Evolutionary conservation across 1,139 yeast genomes (phyloP), one percentile per base, ranked within the genome.

Genomic region (Diutina sp.): DNA sequence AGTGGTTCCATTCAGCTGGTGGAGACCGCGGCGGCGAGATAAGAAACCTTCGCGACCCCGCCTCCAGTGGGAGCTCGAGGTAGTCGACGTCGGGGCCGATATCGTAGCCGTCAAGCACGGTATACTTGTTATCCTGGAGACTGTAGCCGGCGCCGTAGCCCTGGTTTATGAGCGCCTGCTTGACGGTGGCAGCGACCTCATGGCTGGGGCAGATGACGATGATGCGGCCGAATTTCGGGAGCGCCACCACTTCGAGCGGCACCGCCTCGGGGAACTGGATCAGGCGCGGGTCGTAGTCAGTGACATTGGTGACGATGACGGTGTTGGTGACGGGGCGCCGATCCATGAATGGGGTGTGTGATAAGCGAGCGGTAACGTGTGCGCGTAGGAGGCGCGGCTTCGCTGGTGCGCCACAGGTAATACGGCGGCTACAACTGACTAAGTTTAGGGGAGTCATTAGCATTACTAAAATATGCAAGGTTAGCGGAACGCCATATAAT

Each of bases 1-100:
- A 76, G 58, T 74, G 73, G 60, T 75, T 72, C 80, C 80, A 76
- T 56, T 73, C 80, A 0, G 74, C 65, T 1, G 76, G 79, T 0
- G 80, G 80, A 8, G 78, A 74, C n/a, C 72, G 61, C 6, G 80
- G 80, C 0, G 80, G 80, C 30, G 78, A 74, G 32, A 76, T 76
- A 56, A 76, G 72, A 58, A 76, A 76, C 35, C 80, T 61, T 55
- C 71, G 66, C 55, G 72, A 68, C 9, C 72, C 74, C 18, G 64
- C 67, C 55, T 76, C 79, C 63, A 70, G 70, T 2, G 80, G 80
- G 28, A 76, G 64, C 60, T 75, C 79, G 58, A 76, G 65, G 60
- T 68, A 76, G 46, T 71, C 72, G 11, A 65, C 61, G 6, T 61
- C 56, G 18, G 57, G 57, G n/a, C 55, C 55, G 41, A 25, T 6